These are phyloP conservation scores for Ophiobolus disseminans DNA, from an alignment of 2,329 filamentous ascomycete genomes.

Conservation along the genomic window DNA sequence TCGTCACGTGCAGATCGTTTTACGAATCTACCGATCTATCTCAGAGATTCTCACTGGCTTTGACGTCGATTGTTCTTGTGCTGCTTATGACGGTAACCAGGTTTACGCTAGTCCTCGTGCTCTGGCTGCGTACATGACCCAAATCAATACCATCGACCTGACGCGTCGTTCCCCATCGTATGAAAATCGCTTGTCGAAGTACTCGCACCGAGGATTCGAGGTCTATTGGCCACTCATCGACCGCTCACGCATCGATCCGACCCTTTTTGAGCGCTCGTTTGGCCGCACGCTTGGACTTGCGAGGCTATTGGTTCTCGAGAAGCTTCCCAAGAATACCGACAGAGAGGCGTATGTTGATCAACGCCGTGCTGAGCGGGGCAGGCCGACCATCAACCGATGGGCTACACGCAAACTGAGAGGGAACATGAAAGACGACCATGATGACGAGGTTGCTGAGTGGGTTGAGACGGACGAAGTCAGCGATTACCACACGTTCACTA, in stretches of 20 bases:
- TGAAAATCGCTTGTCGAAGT: constrained; percentile 82
- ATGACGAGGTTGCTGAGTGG: constrained; percentile 87
- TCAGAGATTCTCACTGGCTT: constrained; percentile 88
- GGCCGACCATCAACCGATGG: constrained; percentile 62
- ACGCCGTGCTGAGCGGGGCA: constrained; percentile 73
- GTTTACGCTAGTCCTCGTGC: constrained; percentile 82
- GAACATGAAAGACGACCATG: constrained; percentile 78
- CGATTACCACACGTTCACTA: constrained; percentile 73
- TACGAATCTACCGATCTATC: constrained; percentile 83
- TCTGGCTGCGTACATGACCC: constrained; percentile 79
- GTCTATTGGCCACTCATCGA: constrained; percentile 80
- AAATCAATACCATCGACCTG: constrained; percentile 81
- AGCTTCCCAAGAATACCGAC: constrained; percentile 71
- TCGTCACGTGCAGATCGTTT: constrained; percentile 83
- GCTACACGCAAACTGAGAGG: constrained; percentile 58
- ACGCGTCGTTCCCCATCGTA: constrained; percentile 83
- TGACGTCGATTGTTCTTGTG: constrained; percentile 84
- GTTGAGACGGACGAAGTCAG: constrained; percentile 76
- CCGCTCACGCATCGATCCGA: constrained; percentile 78
- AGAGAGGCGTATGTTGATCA: constrained; percentile 75
- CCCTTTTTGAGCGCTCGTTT: constrained; percentile 85
- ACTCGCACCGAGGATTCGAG: constrained; percentile 84
- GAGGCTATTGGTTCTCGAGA: constrained; percentile 79
- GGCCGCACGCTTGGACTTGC: constrained; percentile 77
- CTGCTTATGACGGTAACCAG: constrained; percentile 79